A percentile compares a stretch with the other conserved stretches of the same genome.
Evolutionary conservation across 2,329 filamentous ascomycete genomes (phyloP).

Genomic region (Thelonectria blattea): DNA sequence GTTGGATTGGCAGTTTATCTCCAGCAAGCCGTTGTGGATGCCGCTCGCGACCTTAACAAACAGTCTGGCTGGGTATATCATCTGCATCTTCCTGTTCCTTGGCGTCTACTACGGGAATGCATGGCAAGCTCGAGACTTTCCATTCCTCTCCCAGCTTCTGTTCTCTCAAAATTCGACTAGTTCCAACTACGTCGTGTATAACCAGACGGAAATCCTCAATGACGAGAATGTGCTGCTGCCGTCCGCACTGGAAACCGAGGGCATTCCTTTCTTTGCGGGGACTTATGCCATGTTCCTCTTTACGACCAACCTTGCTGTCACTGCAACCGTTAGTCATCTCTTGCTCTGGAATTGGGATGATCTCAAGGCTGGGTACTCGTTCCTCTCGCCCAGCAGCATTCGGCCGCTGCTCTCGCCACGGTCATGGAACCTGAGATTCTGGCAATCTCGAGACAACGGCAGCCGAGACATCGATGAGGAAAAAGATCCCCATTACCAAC

Average conservation of each 20-base stretch:
- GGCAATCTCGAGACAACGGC: background rate
- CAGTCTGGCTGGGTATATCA: conserved; percentile 45
- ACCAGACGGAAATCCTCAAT: conserved; percentile 24
- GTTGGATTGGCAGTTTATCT: conserved; percentile 28
- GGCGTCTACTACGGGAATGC: conserved; percentile 31
- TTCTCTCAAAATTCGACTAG: conserved; percentile 15
- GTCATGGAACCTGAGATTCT: conserved; percentile 15
- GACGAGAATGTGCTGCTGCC: conserved; percentile 30
- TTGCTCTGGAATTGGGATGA: conserved; percentile 35
- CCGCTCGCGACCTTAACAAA: conserved; percentile 48
- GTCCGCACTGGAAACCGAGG: conserved; percentile 4
- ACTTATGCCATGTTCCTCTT: conserved; percentile 27
- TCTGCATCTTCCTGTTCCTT: conserved; percentile 45
- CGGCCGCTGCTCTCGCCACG: conserved; percentile 9
- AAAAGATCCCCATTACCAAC: conserved; percentile 28
- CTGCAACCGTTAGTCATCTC: conserved; percentile 22
- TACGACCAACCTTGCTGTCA: conserved; percentile 22
- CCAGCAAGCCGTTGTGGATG: conserved; percentile 45
- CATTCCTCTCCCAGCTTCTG: conserved; percentile 27
- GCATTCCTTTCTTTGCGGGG: conserved; percentile 20
- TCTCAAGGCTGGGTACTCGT: conserved; percentile 30
- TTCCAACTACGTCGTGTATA: conserved; percentile 12
- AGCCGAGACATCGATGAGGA: conserved; percentile 19
- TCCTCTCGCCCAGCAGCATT: conserved; percentile 2
- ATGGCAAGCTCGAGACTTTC: conserved; percentile 26